Conservation (phyloP, 805 yeast species). For the Candida parachauliodes region DNA sequence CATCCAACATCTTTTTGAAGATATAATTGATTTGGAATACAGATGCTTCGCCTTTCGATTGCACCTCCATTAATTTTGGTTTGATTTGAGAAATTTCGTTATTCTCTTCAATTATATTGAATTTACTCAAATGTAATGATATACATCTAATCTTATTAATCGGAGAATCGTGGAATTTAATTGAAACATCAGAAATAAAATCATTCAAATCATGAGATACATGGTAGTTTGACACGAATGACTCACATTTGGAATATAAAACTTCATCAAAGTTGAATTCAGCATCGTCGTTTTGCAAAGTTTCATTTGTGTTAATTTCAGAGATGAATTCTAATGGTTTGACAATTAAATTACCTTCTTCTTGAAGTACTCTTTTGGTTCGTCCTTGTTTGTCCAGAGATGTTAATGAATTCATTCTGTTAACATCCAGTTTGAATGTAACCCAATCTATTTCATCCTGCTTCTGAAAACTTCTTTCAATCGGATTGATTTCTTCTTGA, state of each 20-base stretch:
- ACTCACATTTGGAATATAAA: slow-evolving; percentile 24
- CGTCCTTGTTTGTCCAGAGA: slow-evolving; percentile 67
- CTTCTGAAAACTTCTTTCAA: slow-evolving; percentile 31
- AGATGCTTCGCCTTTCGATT: slow-evolving; percentile 51
- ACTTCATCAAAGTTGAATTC: slow-evolving; percentile 14
- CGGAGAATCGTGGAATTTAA: slow-evolving; percentile 35
- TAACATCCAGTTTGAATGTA: slow-evolving; percentile 51
- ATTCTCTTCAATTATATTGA: slow-evolving; percentile 43
- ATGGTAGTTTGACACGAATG: slow-evolving; percentile 29
- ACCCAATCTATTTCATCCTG: slow-evolving; percentile 37
- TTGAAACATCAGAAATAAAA: slow-evolving; percentile 38
- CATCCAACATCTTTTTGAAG: slow-evolving; percentile 67
- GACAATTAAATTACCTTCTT: slow-evolving; percentile 35
- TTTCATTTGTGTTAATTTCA: slow-evolving; percentile 41
- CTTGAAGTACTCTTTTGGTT: slow-evolving; percentile 50
- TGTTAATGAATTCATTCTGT: slow-evolving; percentile 69
- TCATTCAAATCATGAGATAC: slow-evolving; percentile 34
- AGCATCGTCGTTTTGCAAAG: slow-evolving; percentile 13
- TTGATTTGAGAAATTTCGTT: slow-evolving; percentile 34
- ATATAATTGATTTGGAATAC: slow-evolving; percentile 74
- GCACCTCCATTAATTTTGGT: slow-evolving; percentile 40
- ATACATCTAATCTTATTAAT: slow-evolving; percentile 58
- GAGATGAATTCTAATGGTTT: slow-evolving; percentile 42
- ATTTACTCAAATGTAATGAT: slow-evolving; percentile 65
- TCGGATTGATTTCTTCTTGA: slow-evolving; percentile 18